phyloP scores from a whole-genome alignment of 2,329 filamentous ascomycete genomes.

The Sclerotinia nivalis region DNA sequence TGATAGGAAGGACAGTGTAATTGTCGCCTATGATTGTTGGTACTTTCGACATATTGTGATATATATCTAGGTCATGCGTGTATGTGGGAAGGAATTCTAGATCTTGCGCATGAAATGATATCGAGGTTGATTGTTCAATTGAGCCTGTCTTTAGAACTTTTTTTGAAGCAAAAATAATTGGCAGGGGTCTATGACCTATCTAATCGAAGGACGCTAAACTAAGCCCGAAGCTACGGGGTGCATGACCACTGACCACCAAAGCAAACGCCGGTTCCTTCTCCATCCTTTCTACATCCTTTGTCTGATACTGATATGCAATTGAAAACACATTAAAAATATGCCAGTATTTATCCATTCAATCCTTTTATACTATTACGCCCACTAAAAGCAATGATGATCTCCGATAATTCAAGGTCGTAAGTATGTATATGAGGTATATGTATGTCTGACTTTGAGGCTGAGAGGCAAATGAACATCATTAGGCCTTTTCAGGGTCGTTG shows the following conservation, averaged over 20 bases:
- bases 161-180: conserved; percentile 26
- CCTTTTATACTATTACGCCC: neutral
- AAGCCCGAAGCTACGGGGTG: conserved; percentile 15
- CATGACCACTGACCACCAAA: conserved; percentile 2
- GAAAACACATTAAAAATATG: neutral
- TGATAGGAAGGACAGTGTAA: conserved; percentile 39
- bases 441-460: neutral
- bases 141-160: conserved; percentile 24
- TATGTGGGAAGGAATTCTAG: neutral
- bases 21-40: conserved; percentile 27
- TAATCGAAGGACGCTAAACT: conserved; percentile 35
- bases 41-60: conserved; percentile 32
- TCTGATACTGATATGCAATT: neutral
- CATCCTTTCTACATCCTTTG: neutral
- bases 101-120: neutral
- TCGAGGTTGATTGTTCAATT: conserved; percentile 7
- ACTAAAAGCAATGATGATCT: conserved; percentile 1
- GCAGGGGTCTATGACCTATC: conserved; percentile 32
- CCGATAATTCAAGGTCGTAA: neutral
- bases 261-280: conserved; percentile 7
- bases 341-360: conserved; percentile 12
- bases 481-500: conserved; percentile 65
- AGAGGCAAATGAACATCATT: conserved; percentile 22
- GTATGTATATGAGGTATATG: neutral
- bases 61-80: neutral